These are phyloP conservation scores for Coriolopsis trogii DNA, from an alignment of 1,284 basidiomycete species.

Conservation along the genomic window DNA sequence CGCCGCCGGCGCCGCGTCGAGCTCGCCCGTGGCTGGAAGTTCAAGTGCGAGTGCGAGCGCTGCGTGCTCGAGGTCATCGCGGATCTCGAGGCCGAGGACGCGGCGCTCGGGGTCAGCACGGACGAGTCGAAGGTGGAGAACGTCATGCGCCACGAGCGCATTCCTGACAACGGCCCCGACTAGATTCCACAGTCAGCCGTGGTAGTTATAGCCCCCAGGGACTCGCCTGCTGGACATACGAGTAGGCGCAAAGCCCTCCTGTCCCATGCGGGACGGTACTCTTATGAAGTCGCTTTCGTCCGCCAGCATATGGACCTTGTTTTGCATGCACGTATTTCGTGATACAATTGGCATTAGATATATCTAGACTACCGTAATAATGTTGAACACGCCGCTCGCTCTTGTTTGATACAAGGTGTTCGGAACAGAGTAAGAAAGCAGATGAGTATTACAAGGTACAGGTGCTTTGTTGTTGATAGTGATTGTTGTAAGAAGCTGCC, in stretches of 20 bases:
- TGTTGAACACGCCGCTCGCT: conserved; percentile 5
- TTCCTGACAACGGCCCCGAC: conserved; percentile 19
- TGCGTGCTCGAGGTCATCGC: conserved; percentile 56
- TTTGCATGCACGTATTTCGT: too few species aligned
- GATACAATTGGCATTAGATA: conserved; percentile 17
- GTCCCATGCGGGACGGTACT: too few species aligned
- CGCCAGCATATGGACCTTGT: too few species aligned
- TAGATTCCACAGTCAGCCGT: not conserved
- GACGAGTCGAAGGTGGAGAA: conserved; percentile 64
- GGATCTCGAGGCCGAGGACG: conserved; percentile 34
- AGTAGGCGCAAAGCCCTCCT: too few species aligned
- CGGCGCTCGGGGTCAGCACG: conserved; percentile 42
- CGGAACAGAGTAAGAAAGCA: not conserved
- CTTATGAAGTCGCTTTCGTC: too few species aligned
- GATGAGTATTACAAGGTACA: too few species aligned
- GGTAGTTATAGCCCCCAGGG: not conserved
- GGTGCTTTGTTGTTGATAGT: too few species aligned
- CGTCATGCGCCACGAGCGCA: conserved; percentile 42
- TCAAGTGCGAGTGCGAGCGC: conserved; percentile 69
- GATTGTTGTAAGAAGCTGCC: too few species aligned
- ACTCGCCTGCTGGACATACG: too few species aligned
- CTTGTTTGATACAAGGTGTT: not conserved
- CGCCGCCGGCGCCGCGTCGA: conserved; percentile 67
- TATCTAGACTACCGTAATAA: conserved; percentile 16
- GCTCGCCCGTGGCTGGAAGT: conserved; percentile 79